Conservation (phyloP, 768 basidiomycete species). For the Russula ochroleuca region DNA sequence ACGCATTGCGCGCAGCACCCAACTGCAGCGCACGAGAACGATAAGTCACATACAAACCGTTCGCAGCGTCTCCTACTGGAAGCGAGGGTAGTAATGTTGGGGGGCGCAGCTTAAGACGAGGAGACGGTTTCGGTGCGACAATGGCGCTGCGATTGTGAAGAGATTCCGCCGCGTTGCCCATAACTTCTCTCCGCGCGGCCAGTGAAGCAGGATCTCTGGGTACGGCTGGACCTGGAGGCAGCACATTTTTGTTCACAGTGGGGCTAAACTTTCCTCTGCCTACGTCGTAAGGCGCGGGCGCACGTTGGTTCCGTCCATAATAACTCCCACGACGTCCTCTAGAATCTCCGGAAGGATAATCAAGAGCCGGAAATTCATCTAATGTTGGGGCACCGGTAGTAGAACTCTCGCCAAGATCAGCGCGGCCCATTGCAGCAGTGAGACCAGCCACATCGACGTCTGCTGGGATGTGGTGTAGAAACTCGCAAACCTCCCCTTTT, state of each 20-base stretch:
- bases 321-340: conserved; percentile 42
- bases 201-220: conserved; percentile 38
- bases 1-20: conserved; percentile 90
- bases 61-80: conserved; percentile 77
- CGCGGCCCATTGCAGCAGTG: conserved; percentile 62
- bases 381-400: conserved; percentile 37
- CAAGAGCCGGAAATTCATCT: conserved; percentile 73
- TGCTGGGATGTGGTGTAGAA: conserved; percentile 85
- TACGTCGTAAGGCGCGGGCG: conserved; percentile 63
- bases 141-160: conserved; percentile 63
- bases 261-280: conserved; percentile 85
- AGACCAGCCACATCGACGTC: conserved; percentile 75
- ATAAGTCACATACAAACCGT: conserved; percentile 82
- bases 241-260: conserved; percentile 70
- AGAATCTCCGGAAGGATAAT: conserved; percentile 37
- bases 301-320: conserved; percentile 37
- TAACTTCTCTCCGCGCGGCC: conserved; percentile 51
- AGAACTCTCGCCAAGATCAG: conserved; percentile 48
- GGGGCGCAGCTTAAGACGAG: conserved; percentile 77
- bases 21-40: conserved; percentile 85
- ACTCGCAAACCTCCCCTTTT: conserved; percentile 95
- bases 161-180: conserved; percentile 58
- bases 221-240: conserved; percentile 35
- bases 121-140: conserved; percentile 76
- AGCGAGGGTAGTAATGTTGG: conserved; percentile 85